phyloP scores from a whole-genome alignment of 257 asterid genomes.

The Capsicum chinense region DNA sequence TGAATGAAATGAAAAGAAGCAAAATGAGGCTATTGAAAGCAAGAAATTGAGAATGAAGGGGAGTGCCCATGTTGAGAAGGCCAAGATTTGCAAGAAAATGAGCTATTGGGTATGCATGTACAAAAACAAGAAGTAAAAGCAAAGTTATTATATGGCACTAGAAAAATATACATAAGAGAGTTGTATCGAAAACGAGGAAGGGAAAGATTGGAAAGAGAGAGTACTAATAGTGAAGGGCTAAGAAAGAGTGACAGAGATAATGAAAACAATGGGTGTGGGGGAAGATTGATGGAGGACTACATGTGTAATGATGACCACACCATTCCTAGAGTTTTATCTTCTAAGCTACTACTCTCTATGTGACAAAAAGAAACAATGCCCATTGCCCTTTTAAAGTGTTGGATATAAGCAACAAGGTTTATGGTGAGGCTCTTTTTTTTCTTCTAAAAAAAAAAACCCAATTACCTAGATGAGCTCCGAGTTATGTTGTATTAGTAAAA shows the following conservation, averaged over 20 bases:
- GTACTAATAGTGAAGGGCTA: background rate
- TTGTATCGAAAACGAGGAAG: background rate
- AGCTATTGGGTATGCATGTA: background rate
- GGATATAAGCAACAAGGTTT: background rate
- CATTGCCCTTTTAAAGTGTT: background rate
- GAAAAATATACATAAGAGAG: background rate
- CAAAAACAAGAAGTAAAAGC: background rate
- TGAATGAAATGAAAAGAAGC: conserved; percentile 29
- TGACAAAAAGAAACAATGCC: background rate
- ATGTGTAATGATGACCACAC: conserved; percentile 40
- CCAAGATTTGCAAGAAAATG: background rate
- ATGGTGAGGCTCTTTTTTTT: background rate
- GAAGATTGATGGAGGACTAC: background rate
- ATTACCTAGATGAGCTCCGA: no score
- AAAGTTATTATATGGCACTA: background rate
- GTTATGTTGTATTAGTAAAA: no score
- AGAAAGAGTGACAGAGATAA: background rate
- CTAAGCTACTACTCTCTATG: background rate
- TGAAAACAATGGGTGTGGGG: background rate
- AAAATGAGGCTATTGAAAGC: conserved; percentile 28
- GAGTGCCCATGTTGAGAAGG: conserved; percentile 43
- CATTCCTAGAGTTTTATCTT: conserved; percentile 30
- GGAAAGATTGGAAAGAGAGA: background rate
- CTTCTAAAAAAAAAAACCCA: no score
- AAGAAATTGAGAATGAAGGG: background rate